Percentiles rank a stretch among this genome's conserved stretches.
Evolutionary conservation across 805 yeast genomes (phyloP).

Genomic region (Kuraishia borneana): DNA sequence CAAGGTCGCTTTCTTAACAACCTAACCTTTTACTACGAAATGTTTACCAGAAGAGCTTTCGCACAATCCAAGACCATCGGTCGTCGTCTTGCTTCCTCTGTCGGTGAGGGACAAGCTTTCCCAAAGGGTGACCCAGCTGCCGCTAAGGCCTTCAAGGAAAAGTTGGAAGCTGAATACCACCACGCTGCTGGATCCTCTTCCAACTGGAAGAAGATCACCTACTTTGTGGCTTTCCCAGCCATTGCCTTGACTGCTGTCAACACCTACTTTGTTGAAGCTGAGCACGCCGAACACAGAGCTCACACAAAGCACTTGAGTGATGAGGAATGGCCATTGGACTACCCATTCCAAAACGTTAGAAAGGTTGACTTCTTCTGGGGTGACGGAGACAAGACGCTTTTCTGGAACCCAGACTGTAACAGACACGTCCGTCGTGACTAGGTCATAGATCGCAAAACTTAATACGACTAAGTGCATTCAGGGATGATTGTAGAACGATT

Average conservation of each 20-base stretch:
- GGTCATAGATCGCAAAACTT: too few relatives aligned
- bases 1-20: too few relatives aligned
- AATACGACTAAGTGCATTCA: too few relatives aligned
- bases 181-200: conserved; percentile 72
- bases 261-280: conserved; percentile 71
- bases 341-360: conserved; percentile 89
- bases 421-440: conserved; percentile 43
- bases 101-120: conserved; percentile 29
- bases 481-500: too few relatives aligned
- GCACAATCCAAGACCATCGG: conserved; percentile 9
- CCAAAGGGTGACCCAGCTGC: conserved; percentile 43
- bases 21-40: too few relatives aligned
- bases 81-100: conserved; percentile 19
- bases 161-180: conserved; percentile 51
- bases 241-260: conserved; percentile 66
- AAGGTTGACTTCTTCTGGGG: conserved; percentile 93
- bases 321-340: conserved; percentile 87
- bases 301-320: conserved; percentile 67
- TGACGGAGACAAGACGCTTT: conserved; percentile 92
- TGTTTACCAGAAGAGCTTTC: conserved; percentile 3
- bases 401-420: conserved; percentile 93
- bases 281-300: conserved; percentile 85
- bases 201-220: conserved; percentile 80
- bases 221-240: conserved; percentile 75
- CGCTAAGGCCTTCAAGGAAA: conserved; percentile 59